These are phyloP conservation scores for Coffea eugenioides DNA, from an alignment of 257 asterid species.

Conservation along the genomic window DNA sequence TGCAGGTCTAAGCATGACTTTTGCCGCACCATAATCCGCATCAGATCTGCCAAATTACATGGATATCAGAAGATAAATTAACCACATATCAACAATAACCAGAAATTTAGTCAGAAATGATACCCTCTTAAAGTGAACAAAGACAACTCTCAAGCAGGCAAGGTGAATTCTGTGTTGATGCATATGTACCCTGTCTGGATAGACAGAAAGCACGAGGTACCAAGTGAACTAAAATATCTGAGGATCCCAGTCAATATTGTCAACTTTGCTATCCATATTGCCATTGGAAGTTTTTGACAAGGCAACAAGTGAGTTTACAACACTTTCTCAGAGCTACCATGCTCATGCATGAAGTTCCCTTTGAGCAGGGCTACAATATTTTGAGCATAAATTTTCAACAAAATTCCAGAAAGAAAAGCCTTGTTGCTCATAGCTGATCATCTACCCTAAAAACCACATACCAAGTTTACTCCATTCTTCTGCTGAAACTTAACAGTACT, in stretches of 20 bases:
- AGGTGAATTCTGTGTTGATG: too few species aligned
- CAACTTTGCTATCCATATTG: not conserved
- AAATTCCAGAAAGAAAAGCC: not conserved
- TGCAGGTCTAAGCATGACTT: conserved; percentile 95
- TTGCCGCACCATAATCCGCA: conserved; percentile 90
- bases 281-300: not conserved
- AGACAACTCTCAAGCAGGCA: not conserved
- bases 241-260: not conserved
- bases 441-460: not conserved
- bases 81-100: not conserved
- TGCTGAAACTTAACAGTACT: not conserved
- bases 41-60: conserved; percentile 46
- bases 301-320: not conserved
- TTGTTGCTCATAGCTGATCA: not conserved
- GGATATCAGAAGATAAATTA: conserved; percentile 1
- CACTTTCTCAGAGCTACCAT: not conserved
- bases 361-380: not conserved
- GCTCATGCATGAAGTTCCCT: not conserved
- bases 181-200: not conserved
- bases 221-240: not conserved
- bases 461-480: not conserved
- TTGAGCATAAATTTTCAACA: not conserved
- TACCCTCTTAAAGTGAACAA: not conserved
- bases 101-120: not conserved
- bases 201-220: not conserved